Evolutionary conservation across 2,329 filamentous ascomycete genomes (phyloP), one percentile per base, ranked within the genome.

Genomic region (Microascus cirrosus): DNA sequence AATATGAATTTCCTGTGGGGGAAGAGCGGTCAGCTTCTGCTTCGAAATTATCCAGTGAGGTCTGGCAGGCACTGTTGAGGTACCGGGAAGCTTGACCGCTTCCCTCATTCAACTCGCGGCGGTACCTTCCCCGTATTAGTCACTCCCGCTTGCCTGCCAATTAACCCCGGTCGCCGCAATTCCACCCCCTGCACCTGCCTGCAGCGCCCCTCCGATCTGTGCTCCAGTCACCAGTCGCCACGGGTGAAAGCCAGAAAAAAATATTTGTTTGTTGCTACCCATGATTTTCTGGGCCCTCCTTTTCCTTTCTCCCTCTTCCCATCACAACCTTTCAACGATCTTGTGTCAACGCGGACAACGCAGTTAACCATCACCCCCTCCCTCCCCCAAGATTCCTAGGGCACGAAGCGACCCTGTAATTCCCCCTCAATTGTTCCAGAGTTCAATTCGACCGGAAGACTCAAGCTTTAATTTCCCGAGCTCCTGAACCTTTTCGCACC

Each of bases 391-490:
- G 69, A 69, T 74, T 74, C 85, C 87, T 91, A 91, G 88, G 88
- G 88, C 88, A 90, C 87, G 76, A 83, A 91, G 88, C 88, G 89
- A 91, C 88, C 88, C 88, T 91, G 79, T 74, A 73, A 76, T 76
- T 74, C 76, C 77, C 79, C 82, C 79, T 56, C 58, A 32, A 59
- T 56, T 39, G 55, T 56, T 59, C 59, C 57, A 87, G 85, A 88
- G 85, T 87, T 79, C 78, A 82, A 80, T 53, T 53, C 36, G 6
- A 32, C 42, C 28, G 51, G 25, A 35, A 15, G 36, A 11, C 32
- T 54, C 53, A 24, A 34, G 32, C 53, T 28, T 59, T 52, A 55
- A 39, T 53, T 57, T 48, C 35, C 39, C 51, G 51, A 36, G 45
- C 34, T 53, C n/a, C n/a, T n/a, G 24, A 39, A 22, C 53, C 22